phyloP scores from a whole-genome alignment of 2,329 filamentous ascomycete species.

The Cryphonectria carpinicola region DNA sequence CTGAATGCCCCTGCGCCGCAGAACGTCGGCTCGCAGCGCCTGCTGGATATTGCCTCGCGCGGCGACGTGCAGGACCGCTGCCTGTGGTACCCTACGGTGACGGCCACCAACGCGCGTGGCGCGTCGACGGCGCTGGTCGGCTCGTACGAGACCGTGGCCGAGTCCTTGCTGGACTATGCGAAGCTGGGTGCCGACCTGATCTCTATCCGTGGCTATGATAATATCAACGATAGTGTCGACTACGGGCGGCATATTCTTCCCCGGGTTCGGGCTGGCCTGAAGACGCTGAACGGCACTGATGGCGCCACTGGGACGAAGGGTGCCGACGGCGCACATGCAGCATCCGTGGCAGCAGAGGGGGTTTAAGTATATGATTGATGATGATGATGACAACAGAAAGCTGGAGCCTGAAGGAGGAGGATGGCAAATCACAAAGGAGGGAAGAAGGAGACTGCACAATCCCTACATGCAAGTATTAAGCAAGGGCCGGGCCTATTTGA shows the following conservation, averaged over 20 bases:
- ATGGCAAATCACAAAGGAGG: background rate
- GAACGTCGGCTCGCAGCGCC: slow-evolving; percentile 61
- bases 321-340: background rate
- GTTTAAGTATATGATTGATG: background rate
- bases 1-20: slow-evolving; percentile 48
- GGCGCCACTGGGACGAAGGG: slow-evolving; percentile 6
- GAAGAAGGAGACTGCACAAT: background rate
- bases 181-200: slow-evolving; percentile 60
- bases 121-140: slow-evolving; percentile 64
- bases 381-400: background rate
- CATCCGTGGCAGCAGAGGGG: background rate
- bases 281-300: slow-evolving; percentile 30
- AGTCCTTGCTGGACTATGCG: slow-evolving; percentile 61
- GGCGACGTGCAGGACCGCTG: slow-evolving; percentile 64
- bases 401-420: background rate
- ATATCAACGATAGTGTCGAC: slow-evolving; percentile 62
- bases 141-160: slow-evolving; percentile 54
- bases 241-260: slow-evolving; percentile 62
- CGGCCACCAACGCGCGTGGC: slow-evolving; percentile 61
- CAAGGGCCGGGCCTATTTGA: background rate
- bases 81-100: slow-evolving; percentile 67
- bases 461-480: background rate
- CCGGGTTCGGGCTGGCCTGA: slow-evolving; percentile 46
- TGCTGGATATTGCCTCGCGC: slow-evolving; percentile 59
- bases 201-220: slow-evolving; percentile 65